Evolutionary conservation across 1,284 basidiomycete genomes (phyloP), one percentile per base, ranked within the genome.

Genomic region (Marasmius oreades): DNA sequence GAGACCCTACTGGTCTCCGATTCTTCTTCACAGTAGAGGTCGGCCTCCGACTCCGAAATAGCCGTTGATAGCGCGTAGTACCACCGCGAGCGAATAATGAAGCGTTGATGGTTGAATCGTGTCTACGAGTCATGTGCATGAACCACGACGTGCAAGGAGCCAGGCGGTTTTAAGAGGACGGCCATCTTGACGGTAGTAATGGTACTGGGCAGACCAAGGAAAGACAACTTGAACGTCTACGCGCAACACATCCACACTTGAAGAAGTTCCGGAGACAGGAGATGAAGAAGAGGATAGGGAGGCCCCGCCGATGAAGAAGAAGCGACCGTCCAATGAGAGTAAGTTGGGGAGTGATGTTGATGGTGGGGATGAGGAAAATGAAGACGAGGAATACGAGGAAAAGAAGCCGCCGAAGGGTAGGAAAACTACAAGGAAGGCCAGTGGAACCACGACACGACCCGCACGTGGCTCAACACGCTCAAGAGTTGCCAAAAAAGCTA

Each of bases 261-360:
- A 58, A 22, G 76, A 82, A 14, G 78, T 86, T 3, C 71, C 69
- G 16, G 85, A 86, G 63, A 73, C 73, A 53, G 74, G 73, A 20
- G 70, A 75, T 34, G 73, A 70, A 10, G 75, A 74, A n/a, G n/a
- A n/a, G n/a, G n/a, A n/a, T n/a, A n/a, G n/a, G 28, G 70, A 73
- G 39, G 70, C 65, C 16, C 65, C 76, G 18, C 81, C 78, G 5
- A 77, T 78, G 0, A 85, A 85, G 76, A 83, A 79, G 69, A 69
- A 78, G 23, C 76, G 82, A 37, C 76, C 81, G 16, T 84, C 82
- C 3, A 54, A 72, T 22, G 78, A 81, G 53, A 31, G 47, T 31
- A 33, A 16, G 14, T 8, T 16, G 5, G 26, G n/a, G 28, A n/a
- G 31, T 4, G 26, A 33, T 18, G 28, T 16, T 16, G 47, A 33